Percentiles rank a stretch among this genome's conserved stretches.
These are phyloP conservation scores for Apiospora malaysiana DNA, from an alignment of 2,329 filamentous ascomycete genomes.

Conservation along the genomic window DNA sequence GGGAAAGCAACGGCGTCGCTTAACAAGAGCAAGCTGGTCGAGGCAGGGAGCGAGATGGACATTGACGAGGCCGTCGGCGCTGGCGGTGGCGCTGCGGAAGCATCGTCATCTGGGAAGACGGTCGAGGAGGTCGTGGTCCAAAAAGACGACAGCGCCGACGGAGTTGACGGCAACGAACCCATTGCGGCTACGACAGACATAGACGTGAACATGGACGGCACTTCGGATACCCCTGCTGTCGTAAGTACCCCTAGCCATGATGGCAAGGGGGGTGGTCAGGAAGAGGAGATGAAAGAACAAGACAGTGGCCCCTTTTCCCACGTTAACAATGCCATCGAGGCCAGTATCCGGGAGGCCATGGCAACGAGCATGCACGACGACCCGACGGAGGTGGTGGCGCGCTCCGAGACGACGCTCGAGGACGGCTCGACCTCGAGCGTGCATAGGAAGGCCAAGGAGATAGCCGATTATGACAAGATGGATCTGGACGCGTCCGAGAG, in stretches of 20 bases:
- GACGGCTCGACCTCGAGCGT: slow-evolving; percentile 2
- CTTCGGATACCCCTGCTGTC: slow-evolving; percentile 23
- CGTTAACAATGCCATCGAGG: slow-evolving; percentile 36
- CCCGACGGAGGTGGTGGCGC: slow-evolving; percentile 5
- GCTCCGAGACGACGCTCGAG: slow-evolving; percentile 20
- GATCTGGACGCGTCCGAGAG: slow-evolving; percentile 9
- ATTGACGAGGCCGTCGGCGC: not conserved
- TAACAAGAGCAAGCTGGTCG: not conserved
- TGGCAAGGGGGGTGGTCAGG: not conserved
- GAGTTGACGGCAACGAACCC: not conserved
- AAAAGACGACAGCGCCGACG: not conserved
- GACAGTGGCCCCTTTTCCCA: slow-evolving; percentile 20
- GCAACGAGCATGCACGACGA: slow-evolving; percentile 34
- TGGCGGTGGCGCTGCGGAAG: not conserved
- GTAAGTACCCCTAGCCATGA: slow-evolving; percentile 21
- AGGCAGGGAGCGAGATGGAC: not conserved
- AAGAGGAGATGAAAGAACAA: slow-evolving; percentile 3
- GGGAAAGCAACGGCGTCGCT: not conserved
- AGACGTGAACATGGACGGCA: not conserved
- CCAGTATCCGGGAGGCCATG: slow-evolving; percentile 40
- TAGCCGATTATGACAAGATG: slow-evolving; percentile 15
- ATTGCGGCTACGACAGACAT: not conserved
- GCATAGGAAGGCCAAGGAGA: slow-evolving; percentile 34
- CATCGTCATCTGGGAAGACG: slow-evolving; percentile 27
- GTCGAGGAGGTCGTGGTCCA: slow-evolving; percentile 22